Conservation (phyloP, 257 asterid genomes). For the Solanum appendiculatum region DNA sequence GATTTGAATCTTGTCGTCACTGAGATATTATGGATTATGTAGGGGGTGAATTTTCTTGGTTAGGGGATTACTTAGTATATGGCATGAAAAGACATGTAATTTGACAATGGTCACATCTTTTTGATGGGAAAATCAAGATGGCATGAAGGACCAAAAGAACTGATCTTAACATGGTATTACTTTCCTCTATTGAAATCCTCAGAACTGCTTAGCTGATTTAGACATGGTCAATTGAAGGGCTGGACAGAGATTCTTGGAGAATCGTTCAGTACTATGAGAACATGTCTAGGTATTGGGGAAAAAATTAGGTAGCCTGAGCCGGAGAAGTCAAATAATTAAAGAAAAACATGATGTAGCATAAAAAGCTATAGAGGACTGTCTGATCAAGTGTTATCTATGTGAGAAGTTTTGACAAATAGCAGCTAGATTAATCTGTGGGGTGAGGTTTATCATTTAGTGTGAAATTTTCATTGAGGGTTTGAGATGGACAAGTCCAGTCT, state of each 20-base stretch:
- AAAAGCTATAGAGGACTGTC: neutral
- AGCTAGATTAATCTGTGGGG: neutral
- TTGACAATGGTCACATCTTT: neutral
- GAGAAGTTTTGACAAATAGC: neutral
- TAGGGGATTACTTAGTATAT: neutral
- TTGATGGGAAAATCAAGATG: neutral
- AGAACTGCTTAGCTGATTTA: neutral
- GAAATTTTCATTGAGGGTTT: neutral
- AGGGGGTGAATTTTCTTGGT: neutral
- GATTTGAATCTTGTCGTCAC: neutral
- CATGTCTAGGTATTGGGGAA: neutral
- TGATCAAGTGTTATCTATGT: neutral
- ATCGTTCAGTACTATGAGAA: neutral
- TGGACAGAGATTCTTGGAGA: neutral
- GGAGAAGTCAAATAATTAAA: neutral
- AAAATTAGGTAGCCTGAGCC: neutral
- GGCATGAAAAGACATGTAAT: neutral
- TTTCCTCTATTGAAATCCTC: neutral
- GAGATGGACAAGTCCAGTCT: too few relatives aligned
- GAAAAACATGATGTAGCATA: neutral
- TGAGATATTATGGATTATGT: neutral
- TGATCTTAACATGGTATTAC: neutral
- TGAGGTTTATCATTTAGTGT: neutral
- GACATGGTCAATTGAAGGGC: neutral
- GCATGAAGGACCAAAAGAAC: neutral